A percentile compares a stretch with the other conserved stretches of the same genome.
Evolutionary conservation across 225 moss, liverwort and hornwort genomes (phyloP).

Genomic region (Bryoerythrophyllum caledonicum): DNA sequence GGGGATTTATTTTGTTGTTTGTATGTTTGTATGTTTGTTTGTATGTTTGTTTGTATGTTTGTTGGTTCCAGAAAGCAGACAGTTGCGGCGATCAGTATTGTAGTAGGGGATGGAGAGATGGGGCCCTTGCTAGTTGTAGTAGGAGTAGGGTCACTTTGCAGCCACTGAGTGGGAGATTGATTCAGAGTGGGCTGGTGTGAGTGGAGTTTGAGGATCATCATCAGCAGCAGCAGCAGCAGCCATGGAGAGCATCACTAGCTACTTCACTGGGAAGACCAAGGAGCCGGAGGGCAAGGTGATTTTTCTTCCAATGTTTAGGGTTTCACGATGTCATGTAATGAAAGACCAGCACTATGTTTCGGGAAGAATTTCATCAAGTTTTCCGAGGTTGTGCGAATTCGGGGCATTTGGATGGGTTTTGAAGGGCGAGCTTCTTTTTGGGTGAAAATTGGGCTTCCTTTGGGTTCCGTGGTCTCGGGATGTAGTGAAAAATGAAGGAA

Average conservation of each 20-base stretch:
- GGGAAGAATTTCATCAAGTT: no score
- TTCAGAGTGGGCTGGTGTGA: neutral
- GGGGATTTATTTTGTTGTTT: no score
- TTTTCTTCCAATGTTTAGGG: neutral
- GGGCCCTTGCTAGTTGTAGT: neutral
- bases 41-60: neutral
- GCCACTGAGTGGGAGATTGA: neutral
- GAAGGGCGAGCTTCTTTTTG: neutral
- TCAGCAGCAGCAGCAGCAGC: neutral
- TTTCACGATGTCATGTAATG: neutral
- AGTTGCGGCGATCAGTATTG: neutral
- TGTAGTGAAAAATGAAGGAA: no score
- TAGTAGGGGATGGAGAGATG: neutral
- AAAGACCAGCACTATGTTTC: no score
- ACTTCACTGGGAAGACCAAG: constrained; percentile 46
- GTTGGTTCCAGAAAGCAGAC: neutral
- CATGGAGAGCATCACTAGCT: constrained; percentile 50
- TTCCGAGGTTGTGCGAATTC: no score
- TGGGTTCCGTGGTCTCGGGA: no score
- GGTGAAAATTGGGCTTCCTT: neutral
- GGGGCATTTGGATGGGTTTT: neutral
- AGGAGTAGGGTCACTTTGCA: neutral
- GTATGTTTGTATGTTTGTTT: no score
- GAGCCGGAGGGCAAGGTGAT: constrained; percentile 42
- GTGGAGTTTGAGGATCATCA: neutral